phyloP scores from a whole-genome alignment of 768 basidiomycete genomes.

The Fibroporia radiculosa region DNA sequence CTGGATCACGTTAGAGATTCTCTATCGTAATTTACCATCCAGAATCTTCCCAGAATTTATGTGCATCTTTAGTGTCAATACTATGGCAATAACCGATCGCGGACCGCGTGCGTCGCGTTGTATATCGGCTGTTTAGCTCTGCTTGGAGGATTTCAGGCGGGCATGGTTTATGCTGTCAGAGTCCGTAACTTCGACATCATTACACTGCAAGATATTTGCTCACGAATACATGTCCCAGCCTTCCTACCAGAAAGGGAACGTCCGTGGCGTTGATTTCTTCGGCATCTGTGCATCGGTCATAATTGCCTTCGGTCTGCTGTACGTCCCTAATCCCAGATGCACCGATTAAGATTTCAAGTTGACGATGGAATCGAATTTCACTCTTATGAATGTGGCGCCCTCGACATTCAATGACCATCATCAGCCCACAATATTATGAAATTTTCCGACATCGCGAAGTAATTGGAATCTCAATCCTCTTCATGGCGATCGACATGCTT shows the following conservation, averaged over 20 bases:
- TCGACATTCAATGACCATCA: too few species aligned
- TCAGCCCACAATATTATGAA: slow-evolving; percentile 67
- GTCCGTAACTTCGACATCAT: slow-evolving; percentile 25
- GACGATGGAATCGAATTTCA: neutral
- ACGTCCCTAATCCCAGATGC: slow-evolving; percentile 10
- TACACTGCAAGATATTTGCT: neutral
- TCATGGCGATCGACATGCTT: slow-evolving; percentile 62
- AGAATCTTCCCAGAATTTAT: too few species aligned
- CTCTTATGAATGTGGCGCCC: neutral
- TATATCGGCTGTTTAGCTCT: slow-evolving; percentile 33
- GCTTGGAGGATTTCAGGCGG: slow-evolving; percentile 50
- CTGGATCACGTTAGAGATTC: too few species aligned
- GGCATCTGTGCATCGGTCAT: slow-evolving; percentile 55
- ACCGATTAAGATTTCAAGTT: neutral
- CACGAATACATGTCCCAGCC: slow-evolving; percentile 21
- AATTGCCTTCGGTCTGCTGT: slow-evolving; percentile 44
- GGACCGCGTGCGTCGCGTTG: slow-evolving; percentile 25
- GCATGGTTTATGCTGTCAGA: slow-evolving; percentile 50
- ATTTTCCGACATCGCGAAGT: slow-evolving; percentile 60
- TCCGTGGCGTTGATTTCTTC: slow-evolving; percentile 40
- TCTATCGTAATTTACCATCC: too few species aligned
- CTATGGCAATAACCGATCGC: slow-evolving; percentile 44
- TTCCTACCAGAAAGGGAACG: slow-evolving; percentile 27
- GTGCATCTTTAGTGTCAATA: slow-evolving; percentile 51
- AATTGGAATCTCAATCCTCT: slow-evolving; percentile 59